phyloP scores from a whole-genome alignment of 352 stramenopile genomes.

The Phytopythium litorale region DNA sequence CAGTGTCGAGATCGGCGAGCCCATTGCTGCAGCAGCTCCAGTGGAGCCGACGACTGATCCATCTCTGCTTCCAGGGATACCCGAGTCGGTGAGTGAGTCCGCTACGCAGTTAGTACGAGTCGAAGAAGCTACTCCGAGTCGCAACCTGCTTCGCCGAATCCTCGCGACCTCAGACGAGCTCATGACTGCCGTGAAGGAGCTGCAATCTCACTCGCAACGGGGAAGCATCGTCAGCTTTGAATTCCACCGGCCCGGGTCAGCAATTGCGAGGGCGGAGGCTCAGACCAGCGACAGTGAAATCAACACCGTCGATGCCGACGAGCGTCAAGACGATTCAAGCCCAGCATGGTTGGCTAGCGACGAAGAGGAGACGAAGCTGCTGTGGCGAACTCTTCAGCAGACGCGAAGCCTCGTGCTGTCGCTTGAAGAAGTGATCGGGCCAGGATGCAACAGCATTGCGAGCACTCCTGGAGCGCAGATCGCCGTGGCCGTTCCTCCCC shows the following conservation, averaged over 20 bases:
- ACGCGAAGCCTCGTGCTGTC: constrained; percentile 22
- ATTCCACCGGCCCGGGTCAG: not conserved
- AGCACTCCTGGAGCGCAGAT: not conserved
- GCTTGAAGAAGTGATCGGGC: constrained; percentile 17
- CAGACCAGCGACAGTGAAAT: not conserved
- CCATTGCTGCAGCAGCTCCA: not conserved
- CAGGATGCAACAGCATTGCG: too few relatives aligned
- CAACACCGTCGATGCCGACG: not conserved
- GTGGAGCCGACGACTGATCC: not conserved
- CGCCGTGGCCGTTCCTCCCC: not conserved
- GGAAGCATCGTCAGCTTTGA: too few relatives aligned
- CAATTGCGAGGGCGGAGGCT: too few relatives aligned
- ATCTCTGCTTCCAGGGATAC: not conserved
- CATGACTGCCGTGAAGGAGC: constrained; percentile 16
- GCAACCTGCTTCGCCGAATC: constrained; percentile 5
- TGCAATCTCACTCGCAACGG: not conserved
- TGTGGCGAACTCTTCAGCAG: constrained; percentile 25
- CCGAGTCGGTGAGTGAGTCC: not conserved
- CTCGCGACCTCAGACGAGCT: constrained; percentile 25
- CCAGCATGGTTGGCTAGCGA: not conserved
- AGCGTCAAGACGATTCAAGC: too few relatives aligned
- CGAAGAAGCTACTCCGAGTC: not conserved
- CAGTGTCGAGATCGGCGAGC: too few relatives aligned
- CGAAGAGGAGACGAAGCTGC: constrained; percentile 9
- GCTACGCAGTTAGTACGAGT: not conserved